Evolutionary conservation across 768 basidiomycete species (phyloP), one percentile per base, ranked within the genome.

Genomic region (Hygrophorus russula): DNA sequence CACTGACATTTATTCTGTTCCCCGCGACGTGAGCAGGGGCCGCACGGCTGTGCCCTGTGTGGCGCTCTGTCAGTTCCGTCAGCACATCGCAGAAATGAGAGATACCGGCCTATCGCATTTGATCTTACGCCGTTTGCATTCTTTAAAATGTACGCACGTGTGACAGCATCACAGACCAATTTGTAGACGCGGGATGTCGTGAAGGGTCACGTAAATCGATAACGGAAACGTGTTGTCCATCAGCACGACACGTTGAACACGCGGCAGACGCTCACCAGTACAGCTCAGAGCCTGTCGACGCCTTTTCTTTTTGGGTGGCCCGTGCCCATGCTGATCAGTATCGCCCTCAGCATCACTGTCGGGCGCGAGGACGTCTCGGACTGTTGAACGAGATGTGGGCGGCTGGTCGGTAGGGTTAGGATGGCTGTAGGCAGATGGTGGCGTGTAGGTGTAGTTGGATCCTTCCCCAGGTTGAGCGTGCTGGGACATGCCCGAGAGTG

Each of bases 111-210:
- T 82, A 66, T 90, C 85, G 60, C 87, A 90, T 57, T 82, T 84
- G 61, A 89, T 89, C 69, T 90, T 89, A 34, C 86, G 73, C 53
- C 86, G 66, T 60, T 89, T 89, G 60, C 86, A 89, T 59, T 88
- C 87, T 87, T 33, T 41, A 41, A 34, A 47, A 31, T 27, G 53
- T 57, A 55, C 52, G 55, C 60, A 56, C 58, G 55, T 49, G 44
- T 35, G 35, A 59, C 60, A 58, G 56, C 56, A 54, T 56, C 53
- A 46, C 10, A 17, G 38, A 50, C 30, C 39, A 20, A 48, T 36
- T 40, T 36, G 36, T 39, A 36, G 38, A 36, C 33, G 42, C n/a
- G 19, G 42, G 8, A 27, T 50, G 56, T 45, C 48, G 46, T 51
- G 48, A 49, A 51, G 48, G 46, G 52, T 59, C 52, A 52, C 49